Evolutionary conservation across 2,329 filamentous ascomycete species (phyloP), one percentile per base, ranked within the genome.

Genomic region (Xylaria sp.): DNA sequence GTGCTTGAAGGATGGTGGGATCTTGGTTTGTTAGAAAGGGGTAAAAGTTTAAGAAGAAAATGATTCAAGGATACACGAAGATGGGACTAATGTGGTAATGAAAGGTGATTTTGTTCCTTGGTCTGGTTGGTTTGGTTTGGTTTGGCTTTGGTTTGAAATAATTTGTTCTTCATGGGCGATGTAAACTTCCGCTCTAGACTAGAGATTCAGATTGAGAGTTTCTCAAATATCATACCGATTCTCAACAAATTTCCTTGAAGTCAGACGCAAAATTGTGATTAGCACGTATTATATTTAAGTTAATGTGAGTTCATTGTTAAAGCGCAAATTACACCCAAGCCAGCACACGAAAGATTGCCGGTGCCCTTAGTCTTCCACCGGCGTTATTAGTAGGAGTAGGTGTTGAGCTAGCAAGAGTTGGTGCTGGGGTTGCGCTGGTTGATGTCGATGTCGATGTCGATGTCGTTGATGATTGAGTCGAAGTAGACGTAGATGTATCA

Each of bases 1-100:
- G 77, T 81, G 23, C 79, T 87, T 33, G 84, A 86, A 49, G 85
- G 85, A 5, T 87, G 85, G 85, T 87, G 85, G 85, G 85, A 87
- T 76, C 76, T 87, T 63, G 83, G 81, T 4, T 74, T 87, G 63
- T 71, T 87, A 63, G 84, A 80, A 40, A 72, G 77, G 20, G 71
- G 85, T 31, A 84, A 79, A 76, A 80, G 83, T 67, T 57, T 76
- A 38, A 74, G 72, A 57, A 48, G 67, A 40, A 72, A 68, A 67
- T 66, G 61, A 40, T 31, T 26, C 28, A 65, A 66, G 33, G 20
- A 36, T 48, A 9, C 20, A 65, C n/a, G 59, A 71, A 40, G 31
- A 36, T 42, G 44, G 53, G 46, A 56, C 1, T 69, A 63, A 70
- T 67, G 65, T 62, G 66, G 66, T 65, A 65, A 65, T 61, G 26